These are phyloP conservation scores for Fusarium pseudonygamai DNA, from an alignment of 2,329 filamentous ascomycete genomes.

Conservation along the genomic window DNA sequence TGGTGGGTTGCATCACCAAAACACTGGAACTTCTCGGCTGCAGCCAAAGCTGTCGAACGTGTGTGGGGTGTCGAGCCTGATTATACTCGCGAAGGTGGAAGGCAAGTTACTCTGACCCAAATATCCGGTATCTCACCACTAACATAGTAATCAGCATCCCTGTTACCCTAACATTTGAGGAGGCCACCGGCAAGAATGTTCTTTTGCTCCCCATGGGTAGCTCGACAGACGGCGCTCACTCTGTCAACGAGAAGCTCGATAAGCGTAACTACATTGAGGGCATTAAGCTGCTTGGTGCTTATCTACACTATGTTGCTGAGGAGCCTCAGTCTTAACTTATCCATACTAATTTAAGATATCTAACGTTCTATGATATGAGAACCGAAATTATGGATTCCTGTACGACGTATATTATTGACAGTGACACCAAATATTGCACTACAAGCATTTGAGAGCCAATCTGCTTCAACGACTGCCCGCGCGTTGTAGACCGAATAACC, in stretches of 20 bases:
- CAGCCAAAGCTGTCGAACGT: conserved; percentile 93
- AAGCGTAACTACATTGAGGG: conserved; percentile 98
- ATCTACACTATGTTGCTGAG: conserved; percentile 94
- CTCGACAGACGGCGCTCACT: conserved; percentile 95
- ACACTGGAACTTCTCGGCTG: conserved; percentile 98
- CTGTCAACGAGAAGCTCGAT: conserved; percentile 98
- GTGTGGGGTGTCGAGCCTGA: conserved; percentile 95
- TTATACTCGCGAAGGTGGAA: conserved; percentile 94
- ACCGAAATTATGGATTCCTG: background rate
- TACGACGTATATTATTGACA: background rate
- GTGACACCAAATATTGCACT: background rate
- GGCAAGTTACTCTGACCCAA: conserved; percentile 58
- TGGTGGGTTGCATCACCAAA: conserved; percentile 99
- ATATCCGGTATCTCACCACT: conserved; percentile 10
- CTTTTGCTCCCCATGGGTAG: conserved; percentile 95
- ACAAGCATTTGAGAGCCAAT: background rate
- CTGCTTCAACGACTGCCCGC: background rate
- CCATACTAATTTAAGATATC: conserved; percentile 2
- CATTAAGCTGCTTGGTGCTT: conserved; percentile 93
- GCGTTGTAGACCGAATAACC: background rate
- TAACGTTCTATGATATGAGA: conserved; percentile 21
- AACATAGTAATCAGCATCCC: conserved; percentile 73
- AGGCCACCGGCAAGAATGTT: conserved; percentile 98
- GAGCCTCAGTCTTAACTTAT: conserved; percentile 68
- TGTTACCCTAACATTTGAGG: conserved; percentile 95